Evolutionary conservation across 257 asterid genomes (phyloP).

Genomic region (Asclepias syriaca): DNA sequence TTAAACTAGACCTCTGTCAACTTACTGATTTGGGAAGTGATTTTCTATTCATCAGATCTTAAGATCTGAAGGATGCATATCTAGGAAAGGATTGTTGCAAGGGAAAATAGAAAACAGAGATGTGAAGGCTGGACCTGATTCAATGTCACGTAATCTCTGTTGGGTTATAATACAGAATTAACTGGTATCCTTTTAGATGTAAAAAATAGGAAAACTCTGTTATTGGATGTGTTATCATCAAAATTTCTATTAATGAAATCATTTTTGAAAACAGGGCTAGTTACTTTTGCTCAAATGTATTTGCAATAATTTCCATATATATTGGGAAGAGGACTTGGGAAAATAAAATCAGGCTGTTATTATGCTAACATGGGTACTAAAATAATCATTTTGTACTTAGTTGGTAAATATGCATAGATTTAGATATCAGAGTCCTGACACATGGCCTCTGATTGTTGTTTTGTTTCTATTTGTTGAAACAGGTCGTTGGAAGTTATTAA

Average conservation of each 20-base stretch:
- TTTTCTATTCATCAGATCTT: background rate
- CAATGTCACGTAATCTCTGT: background rate
- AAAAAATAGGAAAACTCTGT: background rate
- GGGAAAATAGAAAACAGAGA: background rate
- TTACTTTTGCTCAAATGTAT: background rate
- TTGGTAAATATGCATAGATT: background rate
- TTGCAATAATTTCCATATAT: background rate
- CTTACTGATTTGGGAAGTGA: background rate
- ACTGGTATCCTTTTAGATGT: background rate
- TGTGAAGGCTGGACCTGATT: background rate
- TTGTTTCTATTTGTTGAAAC: background rate
- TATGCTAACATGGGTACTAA: background rate
- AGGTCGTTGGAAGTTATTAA: background rate
- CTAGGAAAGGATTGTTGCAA: background rate
- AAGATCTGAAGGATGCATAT: background rate
- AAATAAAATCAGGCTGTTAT: background rate
- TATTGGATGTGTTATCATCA: background rate
- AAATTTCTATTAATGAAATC: background rate
- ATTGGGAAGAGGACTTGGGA: background rate
- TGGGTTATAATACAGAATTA: background rate
- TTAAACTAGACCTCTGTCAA: background rate
- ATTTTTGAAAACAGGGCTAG: background rate
- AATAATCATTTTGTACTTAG: background rate
- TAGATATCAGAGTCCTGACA: background rate
- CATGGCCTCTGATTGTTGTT: background rate